These are phyloP conservation scores for Boletus barrowsii DNA, from an alignment of 768 basidiomycete genomes.

Conservation along the genomic window DNA sequence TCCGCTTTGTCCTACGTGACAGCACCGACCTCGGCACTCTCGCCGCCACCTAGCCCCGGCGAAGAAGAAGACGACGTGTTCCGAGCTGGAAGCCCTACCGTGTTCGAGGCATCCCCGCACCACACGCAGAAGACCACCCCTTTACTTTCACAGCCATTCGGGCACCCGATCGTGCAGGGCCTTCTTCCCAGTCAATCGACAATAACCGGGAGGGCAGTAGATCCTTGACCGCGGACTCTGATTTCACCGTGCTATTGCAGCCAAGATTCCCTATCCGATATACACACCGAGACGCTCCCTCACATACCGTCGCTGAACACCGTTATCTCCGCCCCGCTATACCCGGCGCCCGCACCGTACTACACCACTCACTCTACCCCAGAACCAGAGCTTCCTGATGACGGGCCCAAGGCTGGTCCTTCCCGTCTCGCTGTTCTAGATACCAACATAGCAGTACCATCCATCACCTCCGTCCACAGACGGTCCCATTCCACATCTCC, in stretches of 20 bases:
- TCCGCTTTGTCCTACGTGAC: constrained; percentile 20
- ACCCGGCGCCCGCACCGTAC: constrained; percentile 32
- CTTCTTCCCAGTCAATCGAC: not conserved
- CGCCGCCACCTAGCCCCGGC: constrained; percentile 5
- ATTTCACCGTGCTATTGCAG: constrained; percentile 18
- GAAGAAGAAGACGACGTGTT: constrained; percentile 16
- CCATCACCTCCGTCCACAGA: constrained; percentile 1
- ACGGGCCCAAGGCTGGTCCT: constrained; percentile 23
- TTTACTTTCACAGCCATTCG: constrained; percentile 9
- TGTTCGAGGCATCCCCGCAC: constrained; percentile 1
- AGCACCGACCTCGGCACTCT: constrained; percentile 9
- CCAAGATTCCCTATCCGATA: constrained; percentile 11
- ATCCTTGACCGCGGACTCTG: constrained; percentile 20
- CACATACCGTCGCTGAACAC: constrained; percentile 11
- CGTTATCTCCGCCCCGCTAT: constrained; percentile 19
- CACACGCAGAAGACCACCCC: not conserved
- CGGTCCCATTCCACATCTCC: constrained; percentile 28
- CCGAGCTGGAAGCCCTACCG: not conserved
- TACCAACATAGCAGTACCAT: constrained; percentile 14
- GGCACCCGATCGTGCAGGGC: constrained; percentile 1
- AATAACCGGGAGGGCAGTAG: constrained; percentile 2
- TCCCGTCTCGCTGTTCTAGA: constrained; percentile 25
- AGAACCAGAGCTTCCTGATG: constrained; percentile 20
- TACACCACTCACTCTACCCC: constrained; percentile 33
- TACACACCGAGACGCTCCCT: constrained; percentile 8